Percentiles rank a stretch among this genome's conserved stretches.
Evolutionary conservation across 495 filamentous ascomycete genomes (phyloP).

Genomic region (Talaromyces nanjingensis): DNA sequence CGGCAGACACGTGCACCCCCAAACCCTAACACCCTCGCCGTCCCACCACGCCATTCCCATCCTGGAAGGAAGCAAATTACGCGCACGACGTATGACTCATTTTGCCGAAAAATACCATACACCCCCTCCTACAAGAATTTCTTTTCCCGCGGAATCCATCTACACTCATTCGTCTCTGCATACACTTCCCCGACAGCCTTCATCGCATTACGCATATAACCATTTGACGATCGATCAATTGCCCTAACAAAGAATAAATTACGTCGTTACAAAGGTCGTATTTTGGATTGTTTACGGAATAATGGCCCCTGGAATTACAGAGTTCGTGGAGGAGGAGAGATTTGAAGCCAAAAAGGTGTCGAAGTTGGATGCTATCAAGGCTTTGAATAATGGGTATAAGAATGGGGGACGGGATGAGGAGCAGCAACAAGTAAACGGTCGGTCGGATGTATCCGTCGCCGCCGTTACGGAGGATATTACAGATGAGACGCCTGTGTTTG

Average conservation of each 20-base stretch:
- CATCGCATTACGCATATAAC: neutral
- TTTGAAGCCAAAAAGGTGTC: neutral
- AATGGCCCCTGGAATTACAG: constrained; percentile 6
- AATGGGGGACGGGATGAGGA: neutral
- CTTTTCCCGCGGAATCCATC: constrained; percentile 10
- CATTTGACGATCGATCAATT: neutral
- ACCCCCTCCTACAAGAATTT: constrained; percentile 1
- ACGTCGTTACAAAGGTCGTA: neutral
- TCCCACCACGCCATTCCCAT: neutral
- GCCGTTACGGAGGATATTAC: neutral
- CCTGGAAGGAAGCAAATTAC: neutral
- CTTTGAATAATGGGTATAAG: neutral
- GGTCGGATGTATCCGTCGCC: neutral
- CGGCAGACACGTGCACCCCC: neutral
- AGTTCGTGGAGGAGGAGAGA: constrained; percentile 1
- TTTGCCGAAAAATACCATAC: constrained; percentile 11
- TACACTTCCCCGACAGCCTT: constrained; percentile 8
- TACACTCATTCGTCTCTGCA: constrained; percentile 8
- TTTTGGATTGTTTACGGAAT: too few relatives aligned
- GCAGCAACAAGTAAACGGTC: neutral
- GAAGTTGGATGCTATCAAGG: neutral
- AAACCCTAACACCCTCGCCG: neutral
- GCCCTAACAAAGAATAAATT: neutral
- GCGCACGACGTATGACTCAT: constrained; percentile 2
- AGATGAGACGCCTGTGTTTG: neutral